Evolutionary conservation across 768 basidiomycete species (phyloP), one percentile per base, ranked within the genome.

Genomic region (Russula vinacea): DNA sequence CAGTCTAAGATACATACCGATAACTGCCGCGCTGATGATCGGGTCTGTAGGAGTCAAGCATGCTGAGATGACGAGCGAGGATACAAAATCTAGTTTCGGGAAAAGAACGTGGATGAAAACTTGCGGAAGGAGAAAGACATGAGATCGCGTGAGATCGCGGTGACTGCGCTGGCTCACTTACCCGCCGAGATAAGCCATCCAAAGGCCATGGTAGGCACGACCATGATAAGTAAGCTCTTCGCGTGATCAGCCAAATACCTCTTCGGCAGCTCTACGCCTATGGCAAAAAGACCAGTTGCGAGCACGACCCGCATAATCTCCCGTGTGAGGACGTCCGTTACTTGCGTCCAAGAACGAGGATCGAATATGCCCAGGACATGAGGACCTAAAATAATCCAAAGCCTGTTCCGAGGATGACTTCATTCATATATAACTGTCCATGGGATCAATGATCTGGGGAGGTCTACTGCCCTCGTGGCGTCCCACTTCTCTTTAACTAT

Each of bases 1-100:
- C 65, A n/a, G n/a, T n/a, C n/a, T n/a, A n/a, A n/a, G n/a, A n/a
- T 56, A 33, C 80, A 39, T 57, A 84, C 88, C 86, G 3, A 88
- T 88, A 71, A 87, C 94, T 56, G 82, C 87, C 58, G 92, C 90
- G 59, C 90, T 92, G 56, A 96, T 87, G 68, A 96, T 90, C 0
- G 96, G 96, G 76, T 99, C 96, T 13, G 96, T 98, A 1, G 93
- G 92, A 0, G 94, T 95, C 29, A 95, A 79, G 67, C 91, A 94
- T 2, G 95, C 92, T 8, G 94, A 89, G 58, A 97, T 86, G 51
- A 87, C 92, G 5, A 98, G 82, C 39, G 88, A 84, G 0, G 92
- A 90, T 16, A 92, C 77, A 73, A 84, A n/a, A n/a, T n/a, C n/a
- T n/a, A n/a, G n/a, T 3, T 75, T 75, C 0, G 91, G 91, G 70